phyloP scores from a whole-genome alignment of 768 basidiomycete genomes.

The Boletus subparvulus region DNA sequence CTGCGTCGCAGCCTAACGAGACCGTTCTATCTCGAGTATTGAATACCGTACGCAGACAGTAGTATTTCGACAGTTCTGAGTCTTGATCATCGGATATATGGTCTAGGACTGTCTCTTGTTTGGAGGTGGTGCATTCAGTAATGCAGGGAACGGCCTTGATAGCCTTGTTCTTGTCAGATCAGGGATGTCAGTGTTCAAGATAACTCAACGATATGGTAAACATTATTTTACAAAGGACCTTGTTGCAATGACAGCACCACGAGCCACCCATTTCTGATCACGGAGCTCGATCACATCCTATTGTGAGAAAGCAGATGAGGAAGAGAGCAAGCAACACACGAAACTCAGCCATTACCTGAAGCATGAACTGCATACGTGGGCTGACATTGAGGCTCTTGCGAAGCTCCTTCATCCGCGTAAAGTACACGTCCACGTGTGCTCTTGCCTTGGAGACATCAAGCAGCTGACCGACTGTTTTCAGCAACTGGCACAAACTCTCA shows the following conservation, averaged over 20 bases:
- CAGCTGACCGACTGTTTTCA: conserved; percentile 82
- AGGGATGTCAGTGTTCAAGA: too few species aligned
- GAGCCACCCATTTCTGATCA: conserved; percentile 74
- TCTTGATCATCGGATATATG: too few species aligned
- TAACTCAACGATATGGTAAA: too few species aligned
- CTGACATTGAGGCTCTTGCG: conserved; percentile 71
- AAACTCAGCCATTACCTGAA: conserved; percentile 63
- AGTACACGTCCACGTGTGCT: conserved; percentile 90
- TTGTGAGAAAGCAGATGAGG: not conserved
- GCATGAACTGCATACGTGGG: conserved; percentile 92
- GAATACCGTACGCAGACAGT: too few species aligned
- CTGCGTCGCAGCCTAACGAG: too few species aligned
- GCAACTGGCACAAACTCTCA: conserved; percentile 90
- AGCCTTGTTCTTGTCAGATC: too few species aligned
- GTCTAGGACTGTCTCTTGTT: too few species aligned
- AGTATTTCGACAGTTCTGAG: too few species aligned
- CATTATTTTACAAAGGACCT: too few species aligned
- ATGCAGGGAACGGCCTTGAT: too few species aligned
- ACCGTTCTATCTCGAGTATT: too few species aligned
- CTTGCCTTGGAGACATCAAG: conserved; percentile 82
- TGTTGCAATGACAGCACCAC: conserved; percentile 69
- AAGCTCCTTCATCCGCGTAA: conserved; percentile 85
- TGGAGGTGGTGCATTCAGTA: too few species aligned
- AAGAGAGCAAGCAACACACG: not conserved
- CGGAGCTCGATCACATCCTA: conserved; percentile 93